Evolutionary conservation across 176 grass and related monocot species (phyloP).

Genomic region (Musa troglodytarum): DNA sequence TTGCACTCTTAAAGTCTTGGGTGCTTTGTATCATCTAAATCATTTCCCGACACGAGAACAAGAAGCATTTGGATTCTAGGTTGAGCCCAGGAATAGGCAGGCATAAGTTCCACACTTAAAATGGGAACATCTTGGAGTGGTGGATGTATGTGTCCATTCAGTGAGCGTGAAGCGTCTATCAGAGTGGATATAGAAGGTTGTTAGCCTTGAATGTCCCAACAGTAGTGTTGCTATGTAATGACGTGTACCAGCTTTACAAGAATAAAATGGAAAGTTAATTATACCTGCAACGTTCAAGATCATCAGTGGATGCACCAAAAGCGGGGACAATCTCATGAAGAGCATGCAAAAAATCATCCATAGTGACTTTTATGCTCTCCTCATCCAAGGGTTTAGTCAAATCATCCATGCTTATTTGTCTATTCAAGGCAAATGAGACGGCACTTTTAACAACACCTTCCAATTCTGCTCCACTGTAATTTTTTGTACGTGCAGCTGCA

Average conservation of each 20-base stretch:
- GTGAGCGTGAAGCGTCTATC: neutral
- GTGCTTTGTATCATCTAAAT: no score
- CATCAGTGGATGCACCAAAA: constrained; percentile 84
- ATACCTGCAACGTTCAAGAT: constrained; percentile 98
- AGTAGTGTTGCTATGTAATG: neutral
- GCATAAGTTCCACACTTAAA: no score
- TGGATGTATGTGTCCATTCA: no score
- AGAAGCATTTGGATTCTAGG: no score
- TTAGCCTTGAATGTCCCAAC: neutral
- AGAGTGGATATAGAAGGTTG: neutral
- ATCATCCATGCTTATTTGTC: constrained; percentile 91
- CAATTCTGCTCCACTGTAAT: constrained; percentile 93
- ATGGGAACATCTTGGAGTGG: no score
- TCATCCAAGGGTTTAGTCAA: constrained; percentile 79
- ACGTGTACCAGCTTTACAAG: neutral
- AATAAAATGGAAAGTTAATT: neutral
- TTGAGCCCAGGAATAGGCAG: no score
- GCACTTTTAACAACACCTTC: constrained; percentile 99
- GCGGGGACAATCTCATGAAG: constrained; percentile 88
- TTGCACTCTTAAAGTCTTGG: no score
- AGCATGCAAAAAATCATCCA: constrained; percentile 93
- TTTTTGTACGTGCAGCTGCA: constrained; percentile 95
- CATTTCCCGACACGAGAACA: no score
- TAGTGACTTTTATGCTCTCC: constrained; percentile 95
- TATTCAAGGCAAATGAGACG: constrained; percentile 80